Conservation (phyloP, 805 yeast species). For the Candida ulmi region DNA sequence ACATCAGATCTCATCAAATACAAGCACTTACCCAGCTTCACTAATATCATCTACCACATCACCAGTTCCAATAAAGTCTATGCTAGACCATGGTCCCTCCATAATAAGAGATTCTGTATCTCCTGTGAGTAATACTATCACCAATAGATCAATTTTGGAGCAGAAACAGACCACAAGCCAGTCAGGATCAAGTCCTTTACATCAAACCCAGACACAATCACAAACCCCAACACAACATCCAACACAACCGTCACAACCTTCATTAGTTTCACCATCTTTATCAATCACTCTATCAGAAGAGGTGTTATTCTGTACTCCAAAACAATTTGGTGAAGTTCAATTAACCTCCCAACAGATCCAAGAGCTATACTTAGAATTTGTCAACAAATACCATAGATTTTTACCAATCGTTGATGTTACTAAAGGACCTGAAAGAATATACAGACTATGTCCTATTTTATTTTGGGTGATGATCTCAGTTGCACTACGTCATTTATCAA, state of each 20-base stretch:
- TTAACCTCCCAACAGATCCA: conserved; percentile 57
- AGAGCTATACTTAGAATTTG: conserved; percentile 63
- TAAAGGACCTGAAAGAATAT: conserved; percentile 78
- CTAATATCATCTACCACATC: no score
- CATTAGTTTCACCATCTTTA: no score
- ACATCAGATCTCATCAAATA: no score
- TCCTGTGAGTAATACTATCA: background rate
- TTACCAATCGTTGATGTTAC: conserved; percentile 81
- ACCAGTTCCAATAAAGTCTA: background rate
- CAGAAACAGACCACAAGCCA: no score
- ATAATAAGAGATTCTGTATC: background rate
- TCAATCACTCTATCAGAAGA: conserved; percentile 24
- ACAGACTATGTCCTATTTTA: conserved; percentile 75
- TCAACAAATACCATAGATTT: conserved; percentile 73
- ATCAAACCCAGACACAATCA: no score
- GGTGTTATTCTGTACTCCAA: conserved; percentile 52
- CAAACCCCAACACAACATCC: background rate
- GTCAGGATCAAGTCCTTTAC: no score
- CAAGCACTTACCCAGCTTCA: no score
- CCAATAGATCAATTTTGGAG: background rate
- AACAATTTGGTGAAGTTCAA: conserved; percentile 63
- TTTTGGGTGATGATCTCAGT: conserved; percentile 93
- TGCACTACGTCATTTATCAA: conserved; percentile 61
- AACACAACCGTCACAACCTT: no score
- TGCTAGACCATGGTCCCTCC: conserved; percentile 1